phyloP scores from a whole-genome alignment of 352 stramenopile genomes.

The Phytophthora chlamydospora region DNA sequence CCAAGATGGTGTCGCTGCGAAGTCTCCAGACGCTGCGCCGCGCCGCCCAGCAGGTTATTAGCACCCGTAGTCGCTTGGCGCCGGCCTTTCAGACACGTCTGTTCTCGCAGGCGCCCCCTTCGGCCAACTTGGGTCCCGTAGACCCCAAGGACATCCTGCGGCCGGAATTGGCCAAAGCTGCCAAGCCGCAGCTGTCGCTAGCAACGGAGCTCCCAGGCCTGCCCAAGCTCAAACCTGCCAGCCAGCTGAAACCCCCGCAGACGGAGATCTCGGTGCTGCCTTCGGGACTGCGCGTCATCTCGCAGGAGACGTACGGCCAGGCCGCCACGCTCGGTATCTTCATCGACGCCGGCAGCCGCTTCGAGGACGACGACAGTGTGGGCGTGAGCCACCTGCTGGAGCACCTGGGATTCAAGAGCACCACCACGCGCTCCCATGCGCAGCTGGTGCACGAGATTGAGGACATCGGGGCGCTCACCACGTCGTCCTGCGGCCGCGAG shows the following conservation, averaged over 20 bases:
- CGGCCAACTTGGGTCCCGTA: slow-evolving; percentile 8
- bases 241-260: slow-evolving; percentile 83
- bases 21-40: slow-evolving; percentile 40
- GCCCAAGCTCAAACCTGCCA: slow-evolving; percentile 84
- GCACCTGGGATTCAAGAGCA: slow-evolving; percentile 96
- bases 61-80: neutral
- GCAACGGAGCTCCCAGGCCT: slow-evolving; percentile 69
- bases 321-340: slow-evolving; percentile 95
- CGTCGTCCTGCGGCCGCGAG: slow-evolving; percentile 92
- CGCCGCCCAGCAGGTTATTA: slow-evolving; percentile 17
- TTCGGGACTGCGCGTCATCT: slow-evolving; percentile 96
- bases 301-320: slow-evolving; percentile 96
- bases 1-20: slow-evolving; percentile 37
- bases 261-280: slow-evolving; percentile 93
- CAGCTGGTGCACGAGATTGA: slow-evolving; percentile 92
- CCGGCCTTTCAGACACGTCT: slow-evolving; percentile 19
- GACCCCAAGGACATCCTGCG: slow-evolving; percentile 65
- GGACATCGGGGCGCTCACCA: slow-evolving; percentile 92
- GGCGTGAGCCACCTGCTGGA: slow-evolving; percentile 95
- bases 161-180: slow-evolving; percentile 38
- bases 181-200: slow-evolving; percentile 65
- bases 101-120: slow-evolving; percentile 49
- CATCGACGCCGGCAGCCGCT: slow-evolving; percentile 90
- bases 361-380: slow-evolving; percentile 76
- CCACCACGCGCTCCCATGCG: slow-evolving; percentile 77